A percentile compares a stretch with the other conserved stretches of the same genome.
These are phyloP conservation scores for Xerocomus minutiporus DNA, from an alignment of 1,284 basidiomycete species.

Conservation along the genomic window DNA sequence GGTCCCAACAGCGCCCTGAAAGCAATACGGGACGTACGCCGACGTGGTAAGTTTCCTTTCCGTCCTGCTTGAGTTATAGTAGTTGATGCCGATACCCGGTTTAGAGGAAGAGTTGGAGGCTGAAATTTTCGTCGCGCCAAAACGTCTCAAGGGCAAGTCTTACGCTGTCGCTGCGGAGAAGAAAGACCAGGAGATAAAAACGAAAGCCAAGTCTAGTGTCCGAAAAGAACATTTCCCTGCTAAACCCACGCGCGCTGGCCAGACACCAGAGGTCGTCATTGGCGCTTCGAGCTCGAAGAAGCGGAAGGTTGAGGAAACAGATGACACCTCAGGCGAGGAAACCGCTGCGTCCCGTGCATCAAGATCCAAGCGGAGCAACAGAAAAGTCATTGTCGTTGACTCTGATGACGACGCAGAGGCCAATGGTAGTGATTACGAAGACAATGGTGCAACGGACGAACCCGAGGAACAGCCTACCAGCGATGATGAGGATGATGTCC, in stretches of 20 bases:
- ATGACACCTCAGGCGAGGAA: constrained; percentile 36
- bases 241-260: constrained; percentile 39
- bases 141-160: constrained; percentile 69
- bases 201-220: constrained; percentile 3
- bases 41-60: constrained; percentile 44
- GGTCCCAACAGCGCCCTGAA: constrained; percentile 59
- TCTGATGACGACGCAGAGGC: constrained; percentile 39
- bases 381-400: constrained; percentile 39
- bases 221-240: constrained; percentile 22
- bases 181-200: constrained; percentile 24
- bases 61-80: constrained; percentile 6
- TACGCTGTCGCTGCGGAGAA: constrained; percentile 54
- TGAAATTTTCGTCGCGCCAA: constrained; percentile 49
- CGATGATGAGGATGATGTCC: constrained; percentile 27
- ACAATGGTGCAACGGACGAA: constrained; percentile 6
- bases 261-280: constrained; percentile 54
- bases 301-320: constrained; percentile 14
- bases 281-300: constrained; percentile 14
- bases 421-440: constrained; percentile 25
- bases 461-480: constrained; percentile 18
- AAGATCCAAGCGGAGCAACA: constrained; percentile 34
- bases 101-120: constrained; percentile 46
- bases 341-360: constrained; percentile 33
- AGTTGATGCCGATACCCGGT: constrained; percentile 3
- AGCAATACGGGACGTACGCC: constrained; percentile 57